phyloP scores from a whole-genome alignment of 108 stramenopile species.

The Aurantiochytrium sp. region DNA sequence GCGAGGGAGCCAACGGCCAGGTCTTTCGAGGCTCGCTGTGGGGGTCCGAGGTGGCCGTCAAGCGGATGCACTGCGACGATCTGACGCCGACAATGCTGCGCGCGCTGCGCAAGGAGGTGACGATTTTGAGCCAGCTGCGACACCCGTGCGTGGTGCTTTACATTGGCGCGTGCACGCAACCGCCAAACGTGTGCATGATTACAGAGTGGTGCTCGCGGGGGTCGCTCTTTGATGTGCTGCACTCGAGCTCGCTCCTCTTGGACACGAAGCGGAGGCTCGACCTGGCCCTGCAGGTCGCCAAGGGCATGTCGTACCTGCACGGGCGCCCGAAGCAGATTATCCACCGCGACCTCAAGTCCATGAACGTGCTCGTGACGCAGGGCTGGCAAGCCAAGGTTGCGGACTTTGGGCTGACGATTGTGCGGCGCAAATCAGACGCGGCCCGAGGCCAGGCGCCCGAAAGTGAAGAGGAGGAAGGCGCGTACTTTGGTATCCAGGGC shows the following conservation, averaged over 20 bases:
- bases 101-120: slow-evolving; percentile 30
- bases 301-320: slow-evolving; percentile 90
- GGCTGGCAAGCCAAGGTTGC: slow-evolving; percentile 81
- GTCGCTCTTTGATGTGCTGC: slow-evolving; percentile 74
- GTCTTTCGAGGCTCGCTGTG: slow-evolving; percentile 33
- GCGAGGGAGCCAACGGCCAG: slow-evolving; percentile 26
- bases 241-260: slow-evolving; percentile 72
- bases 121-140: slow-evolving; percentile 64
- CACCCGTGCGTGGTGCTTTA: slow-evolving; percentile 89
- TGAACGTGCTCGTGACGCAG: slow-evolving; percentile 80
- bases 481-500: slow-evolving; percentile 47
- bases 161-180: slow-evolving; percentile 76
- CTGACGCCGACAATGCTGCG: background rate
- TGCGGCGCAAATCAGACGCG: slow-evolving; percentile 46
- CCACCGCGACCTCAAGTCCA: slow-evolving; percentile 84
- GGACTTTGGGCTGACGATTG: slow-evolving; percentile 84
- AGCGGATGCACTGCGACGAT: background rate
- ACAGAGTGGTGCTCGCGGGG: slow-evolving; percentile 80
- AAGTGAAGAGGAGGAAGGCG: background rate
- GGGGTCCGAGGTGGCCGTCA: slow-evolving; percentile 37
- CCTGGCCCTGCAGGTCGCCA: slow-evolving; percentile 69
- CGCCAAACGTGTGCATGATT: slow-evolving; percentile 77
- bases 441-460: too few relatives aligned
- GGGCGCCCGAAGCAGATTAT: slow-evolving; percentile 76
- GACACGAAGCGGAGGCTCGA: slow-evolving; percentile 54